Percentiles rank a stretch among this genome's conserved stretches.
phyloP scores from a whole-genome alignment of 495 filamentous ascomycete species.

The Aspergillus nanangensis region DNA sequence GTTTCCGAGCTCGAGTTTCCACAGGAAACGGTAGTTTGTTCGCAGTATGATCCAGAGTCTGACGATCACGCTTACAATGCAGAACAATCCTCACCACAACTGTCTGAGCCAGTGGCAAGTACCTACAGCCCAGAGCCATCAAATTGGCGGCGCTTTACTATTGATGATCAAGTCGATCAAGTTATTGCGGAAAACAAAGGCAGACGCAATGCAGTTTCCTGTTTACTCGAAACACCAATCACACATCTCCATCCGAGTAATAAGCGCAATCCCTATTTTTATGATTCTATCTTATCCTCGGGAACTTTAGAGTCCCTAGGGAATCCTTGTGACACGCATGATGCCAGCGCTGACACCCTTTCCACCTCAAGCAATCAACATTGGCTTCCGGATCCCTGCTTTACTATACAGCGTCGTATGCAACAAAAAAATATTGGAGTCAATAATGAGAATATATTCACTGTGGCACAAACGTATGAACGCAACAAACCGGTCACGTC shows the following conservation, averaged over 20 bases:
- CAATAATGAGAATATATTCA: neutral
- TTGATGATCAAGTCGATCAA: slow-evolving; percentile 16
- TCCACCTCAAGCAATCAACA: slow-evolving; percentile 3
- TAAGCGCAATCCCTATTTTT: no score
- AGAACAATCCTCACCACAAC: neutral
- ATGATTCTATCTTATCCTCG: neutral
- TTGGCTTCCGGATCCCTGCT: slow-evolving; percentile 15
- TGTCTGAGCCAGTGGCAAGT: no score
- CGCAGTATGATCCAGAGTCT: neutral
- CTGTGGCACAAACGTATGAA: neutral
- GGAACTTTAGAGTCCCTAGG: neutral
- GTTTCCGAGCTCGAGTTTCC: no score
- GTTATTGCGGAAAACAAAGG: slow-evolving; percentile 8
- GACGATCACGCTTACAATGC: neutral
- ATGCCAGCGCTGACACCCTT: neutral
- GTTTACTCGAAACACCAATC: neutral
- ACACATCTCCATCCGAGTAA: no score
- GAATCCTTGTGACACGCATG: neutral
- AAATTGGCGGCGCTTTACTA: slow-evolving; percentile 8
- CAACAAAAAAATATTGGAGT: neutral
- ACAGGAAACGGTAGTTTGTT: no score
- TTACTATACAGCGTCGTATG: neutral
- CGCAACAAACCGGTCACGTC: neutral
- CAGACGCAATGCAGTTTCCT: neutral
- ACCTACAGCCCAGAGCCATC: neutral